Conservation (phyloP, 108 stramenopile genomes). For the Skeletonema grethae region DNA sequence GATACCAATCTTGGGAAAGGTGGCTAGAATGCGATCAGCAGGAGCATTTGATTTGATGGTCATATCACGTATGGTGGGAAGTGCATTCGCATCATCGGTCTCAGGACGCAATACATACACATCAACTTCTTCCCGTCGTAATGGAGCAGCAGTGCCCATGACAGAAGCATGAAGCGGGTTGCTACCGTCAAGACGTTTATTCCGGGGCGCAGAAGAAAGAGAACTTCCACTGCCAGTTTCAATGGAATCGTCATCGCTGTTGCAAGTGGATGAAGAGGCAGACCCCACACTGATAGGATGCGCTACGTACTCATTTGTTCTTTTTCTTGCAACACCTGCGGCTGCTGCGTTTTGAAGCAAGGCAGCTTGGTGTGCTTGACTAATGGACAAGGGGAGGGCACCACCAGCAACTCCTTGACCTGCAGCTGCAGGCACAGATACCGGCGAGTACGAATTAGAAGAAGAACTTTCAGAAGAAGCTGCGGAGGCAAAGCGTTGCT, state of each 20-base stretch:
- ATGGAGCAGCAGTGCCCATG: neutral
- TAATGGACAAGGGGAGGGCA: neutral
- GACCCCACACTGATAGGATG: conserved; percentile 40
- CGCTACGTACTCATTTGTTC: conserved; percentile 4
- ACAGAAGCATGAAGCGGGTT: neutral
- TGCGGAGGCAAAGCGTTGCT: conserved; percentile 36
- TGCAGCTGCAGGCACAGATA: neutral
- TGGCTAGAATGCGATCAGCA: conserved; percentile 40
- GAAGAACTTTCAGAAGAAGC: conserved; percentile 3
- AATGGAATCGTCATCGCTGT: conserved; percentile 28
- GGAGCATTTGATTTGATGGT: conserved; percentile 47
- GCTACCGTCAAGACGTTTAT: neutral
- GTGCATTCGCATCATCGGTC: neutral
- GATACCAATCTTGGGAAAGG: conserved; percentile 35
- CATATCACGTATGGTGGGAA: conserved; percentile 55
- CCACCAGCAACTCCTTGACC: neutral
- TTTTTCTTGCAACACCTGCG: conserved; percentile 4
- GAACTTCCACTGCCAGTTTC: neutral
- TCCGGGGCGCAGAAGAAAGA: neutral
- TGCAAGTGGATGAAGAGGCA: conserved; percentile 27
- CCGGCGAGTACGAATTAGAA: neutral
- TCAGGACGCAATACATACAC: conserved; percentile 49
- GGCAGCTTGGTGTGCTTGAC: neutral
- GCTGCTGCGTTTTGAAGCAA: neutral
- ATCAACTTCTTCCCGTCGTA: conserved; percentile 48